A percentile compares a stretch with the other conserved stretches of the same genome.
phyloP scores from a whole-genome alignment of 345 rosid genomes.

The Acer yangbiense region DNA sequence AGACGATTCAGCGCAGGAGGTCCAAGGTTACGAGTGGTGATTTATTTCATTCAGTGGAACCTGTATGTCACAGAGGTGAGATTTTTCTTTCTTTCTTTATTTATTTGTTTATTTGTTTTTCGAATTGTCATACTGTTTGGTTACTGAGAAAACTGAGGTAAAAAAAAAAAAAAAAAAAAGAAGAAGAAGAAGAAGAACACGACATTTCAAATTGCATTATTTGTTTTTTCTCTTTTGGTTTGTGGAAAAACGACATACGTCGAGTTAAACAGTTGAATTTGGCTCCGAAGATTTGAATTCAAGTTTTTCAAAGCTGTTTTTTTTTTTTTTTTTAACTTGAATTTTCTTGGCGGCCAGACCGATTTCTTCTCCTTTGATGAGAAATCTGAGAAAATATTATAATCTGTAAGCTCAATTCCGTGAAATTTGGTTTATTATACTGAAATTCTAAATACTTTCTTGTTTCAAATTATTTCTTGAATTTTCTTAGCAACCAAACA shows the following conservation, averaged over 20 bases:
- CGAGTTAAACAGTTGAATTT: conserved; percentile 5
- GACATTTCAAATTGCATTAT: background rate
- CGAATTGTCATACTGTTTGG: conserved; percentile 20
- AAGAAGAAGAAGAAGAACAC: background rate
- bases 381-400: background rate
- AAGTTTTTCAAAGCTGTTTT: background rate
- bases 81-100: background rate
- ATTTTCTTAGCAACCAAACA: conserved; percentile 11
- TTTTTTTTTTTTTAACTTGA: background rate
- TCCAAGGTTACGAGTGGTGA: conserved; percentile 33
- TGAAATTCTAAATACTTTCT: background rate
- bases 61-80: conserved; percentile 44
- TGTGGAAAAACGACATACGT: background rate
- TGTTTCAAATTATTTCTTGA: background rate
- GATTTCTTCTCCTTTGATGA: background rate
- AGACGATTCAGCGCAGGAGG: conserved; percentile 43
- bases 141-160: conserved; percentile 24
- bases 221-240: background rate
- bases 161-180: background rate
- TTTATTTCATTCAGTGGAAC: conserved; percentile 23
- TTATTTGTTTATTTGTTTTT: background rate
- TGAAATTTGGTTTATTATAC: background rate
- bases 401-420: background rate
- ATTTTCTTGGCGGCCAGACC: conserved; percentile 25
- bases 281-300: background rate